Percentiles rank a stretch among this genome's conserved stretches.
phyloP scores from a whole-genome alignment of 2,329 filamentous ascomycete genomes.

The Colletotrichum caudatum region DNA sequence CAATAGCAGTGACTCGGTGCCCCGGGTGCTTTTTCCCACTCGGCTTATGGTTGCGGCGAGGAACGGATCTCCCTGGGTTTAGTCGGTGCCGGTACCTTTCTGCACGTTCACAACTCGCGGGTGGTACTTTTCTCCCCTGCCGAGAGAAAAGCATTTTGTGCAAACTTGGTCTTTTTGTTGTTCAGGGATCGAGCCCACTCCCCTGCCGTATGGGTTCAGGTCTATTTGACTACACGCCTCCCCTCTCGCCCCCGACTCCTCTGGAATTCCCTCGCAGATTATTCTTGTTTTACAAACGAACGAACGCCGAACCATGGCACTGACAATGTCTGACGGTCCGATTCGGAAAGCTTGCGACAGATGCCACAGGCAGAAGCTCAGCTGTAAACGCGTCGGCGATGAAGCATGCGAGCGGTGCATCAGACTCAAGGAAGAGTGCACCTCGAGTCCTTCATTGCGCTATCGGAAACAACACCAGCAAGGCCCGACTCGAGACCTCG shows the following conservation, averaged over 20 bases:
- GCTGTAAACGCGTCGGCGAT: constrained; percentile 57
- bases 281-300: constrained; percentile 39
- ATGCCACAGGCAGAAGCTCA: constrained; percentile 61
- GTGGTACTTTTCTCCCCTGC: constrained; percentile 29
- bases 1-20: constrained; percentile 25
- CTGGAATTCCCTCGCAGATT: constrained; percentile 41
- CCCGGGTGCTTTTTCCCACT: constrained; percentile 23
- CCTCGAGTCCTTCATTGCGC: constrained; percentile 57
- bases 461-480: constrained; percentile 50
- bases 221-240: constrained; percentile 41
- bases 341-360: constrained; percentile 61
- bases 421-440: constrained; percentile 57
- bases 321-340: constrained; percentile 53
- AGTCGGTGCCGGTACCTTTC: constrained; percentile 21
- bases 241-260: constrained; percentile 36
- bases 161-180: constrained; percentile 30
- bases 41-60: constrained; percentile 35
- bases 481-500: constrained; percentile 15
- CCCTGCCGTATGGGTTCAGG: constrained; percentile 20
- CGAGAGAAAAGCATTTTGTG: constrained; percentile 19
- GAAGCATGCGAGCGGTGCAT: constrained; percentile 58
- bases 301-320: constrained; percentile 44
- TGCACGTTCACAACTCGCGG: not conserved
- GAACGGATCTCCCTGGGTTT: constrained; percentile 35
- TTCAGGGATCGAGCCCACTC: constrained; percentile 29